Percentiles rank a stretch among this genome's conserved stretches.
These are phyloP conservation scores for Phialophora chinensis DNA, from an alignment of 2,329 filamentous ascomycete species.

Conservation along the genomic window DNA sequence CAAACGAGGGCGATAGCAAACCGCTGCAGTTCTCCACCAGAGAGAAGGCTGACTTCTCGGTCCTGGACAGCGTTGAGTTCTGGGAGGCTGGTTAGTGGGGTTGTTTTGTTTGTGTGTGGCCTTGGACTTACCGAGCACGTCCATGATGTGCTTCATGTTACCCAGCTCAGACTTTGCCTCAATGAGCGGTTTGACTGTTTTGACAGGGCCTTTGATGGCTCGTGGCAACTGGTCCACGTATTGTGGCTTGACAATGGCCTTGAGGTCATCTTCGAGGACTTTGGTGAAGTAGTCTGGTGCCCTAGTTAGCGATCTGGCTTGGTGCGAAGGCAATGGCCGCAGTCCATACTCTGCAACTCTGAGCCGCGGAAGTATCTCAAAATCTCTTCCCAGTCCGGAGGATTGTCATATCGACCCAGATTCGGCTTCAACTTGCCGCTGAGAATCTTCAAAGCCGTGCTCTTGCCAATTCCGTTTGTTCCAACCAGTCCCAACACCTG, in stretches of 20 bases:
- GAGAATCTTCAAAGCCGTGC: conserved; percentile 98
- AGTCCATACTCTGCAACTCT: conserved; percentile 85
- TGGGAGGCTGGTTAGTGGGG: conserved; percentile 42
- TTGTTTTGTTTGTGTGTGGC: background rate
- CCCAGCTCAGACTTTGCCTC: conserved; percentile 75
- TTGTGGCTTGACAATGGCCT: conserved; percentile 98
- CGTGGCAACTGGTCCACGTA: conserved; percentile 98
- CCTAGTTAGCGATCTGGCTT: conserved; percentile 30
- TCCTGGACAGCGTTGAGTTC: conserved; percentile 90
- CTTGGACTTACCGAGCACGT: conserved; percentile 67
- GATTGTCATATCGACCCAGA: conserved; percentile 90
- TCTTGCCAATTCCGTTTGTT: conserved; percentile 99
- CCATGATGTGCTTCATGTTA: conserved; percentile 80
- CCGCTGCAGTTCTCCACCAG: conserved; percentile 96
- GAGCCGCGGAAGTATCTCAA: conserved; percentile 98
- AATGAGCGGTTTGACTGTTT: conserved; percentile 79
- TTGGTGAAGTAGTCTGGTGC: conserved; percentile 93
- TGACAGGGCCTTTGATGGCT: conserved; percentile 81
- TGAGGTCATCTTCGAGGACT: conserved; percentile 93
- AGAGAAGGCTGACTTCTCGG: conserved; percentile 86
- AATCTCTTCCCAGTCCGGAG: conserved; percentile 98
- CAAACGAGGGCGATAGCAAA: conserved; percentile 97
- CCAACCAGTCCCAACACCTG: conserved; percentile 96
- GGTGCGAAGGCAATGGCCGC: background rate
- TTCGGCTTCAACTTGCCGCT: conserved; percentile 99